Evolutionary conservation across 2,329 filamentous ascomycete genomes (phyloP).

Genomic region (Colletotrichum coccodes): DNA sequence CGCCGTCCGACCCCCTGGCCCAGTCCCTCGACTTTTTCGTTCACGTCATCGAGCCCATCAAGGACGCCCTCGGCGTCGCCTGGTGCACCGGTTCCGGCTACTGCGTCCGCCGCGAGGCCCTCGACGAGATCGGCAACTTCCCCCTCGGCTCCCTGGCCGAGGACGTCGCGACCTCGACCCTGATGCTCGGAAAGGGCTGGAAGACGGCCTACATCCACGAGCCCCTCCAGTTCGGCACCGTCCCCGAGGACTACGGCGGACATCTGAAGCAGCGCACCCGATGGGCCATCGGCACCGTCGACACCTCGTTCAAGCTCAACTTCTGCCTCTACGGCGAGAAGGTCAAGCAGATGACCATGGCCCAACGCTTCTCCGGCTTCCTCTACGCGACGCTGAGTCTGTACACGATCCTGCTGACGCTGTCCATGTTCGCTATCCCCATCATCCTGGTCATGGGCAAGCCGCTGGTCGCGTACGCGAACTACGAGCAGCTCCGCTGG

Average conservation of each 20-base stretch:
- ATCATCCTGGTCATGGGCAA: constrained; percentile 67
- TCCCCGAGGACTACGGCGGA: constrained; percentile 65
- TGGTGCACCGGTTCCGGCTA: constrained; percentile 75
- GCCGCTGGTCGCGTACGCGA: constrained; percentile 66
- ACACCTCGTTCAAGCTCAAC: constrained; percentile 68
- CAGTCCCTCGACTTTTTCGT: constrained; percentile 70
- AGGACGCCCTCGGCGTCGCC: constrained; percentile 63
- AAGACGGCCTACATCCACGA: constrained; percentile 70
- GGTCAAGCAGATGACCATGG: constrained; percentile 62
- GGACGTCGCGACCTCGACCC: constrained; percentile 67
- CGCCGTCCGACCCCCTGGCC: constrained; percentile 65
- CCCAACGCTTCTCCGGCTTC: constrained; percentile 69
- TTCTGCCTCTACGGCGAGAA: constrained; percentile 67
- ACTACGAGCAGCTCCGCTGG: constrained; percentile 64
- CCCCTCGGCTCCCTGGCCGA: constrained; percentile 69
- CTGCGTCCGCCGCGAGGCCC: constrained; percentile 65
- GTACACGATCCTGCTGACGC: constrained; percentile 64
- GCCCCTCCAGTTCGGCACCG: constrained; percentile 67
- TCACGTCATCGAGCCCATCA: constrained; percentile 61
- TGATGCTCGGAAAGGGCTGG: constrained; percentile 70
- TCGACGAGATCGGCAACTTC: constrained; percentile 71
- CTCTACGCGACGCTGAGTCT: constrained; percentile 65
- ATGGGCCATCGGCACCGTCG: constrained; percentile 66
- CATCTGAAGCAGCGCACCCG: constrained; percentile 67
- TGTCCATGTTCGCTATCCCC: constrained; percentile 68